Evolutionary conservation across 179 eudicot species (phyloP), one percentile per base, ranked within the genome.

Genomic region (Beta corolliflora): DNA sequence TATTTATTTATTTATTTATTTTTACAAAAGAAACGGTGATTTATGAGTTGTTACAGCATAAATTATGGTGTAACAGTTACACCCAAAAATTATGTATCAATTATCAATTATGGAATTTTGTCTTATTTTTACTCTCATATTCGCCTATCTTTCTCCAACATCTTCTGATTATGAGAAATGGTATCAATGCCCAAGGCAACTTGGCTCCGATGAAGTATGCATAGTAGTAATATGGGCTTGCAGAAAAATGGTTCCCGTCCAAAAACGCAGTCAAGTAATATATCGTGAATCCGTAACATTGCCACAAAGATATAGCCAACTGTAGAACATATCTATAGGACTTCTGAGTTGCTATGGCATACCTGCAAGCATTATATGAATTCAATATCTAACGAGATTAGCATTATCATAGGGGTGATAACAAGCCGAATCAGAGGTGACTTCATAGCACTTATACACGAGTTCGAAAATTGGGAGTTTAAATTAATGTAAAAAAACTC

Each of bases 131-230:
- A 78, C 25, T 83, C 84, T 84, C 87, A 77, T 93, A 89, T 3
- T 87, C 90, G 74, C 92, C 90, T 80, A 95, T 93, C 87, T 81
- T 90, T 87, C 80, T 93, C 98, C 98, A 95, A 90, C 95, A 83
- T 66, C 89, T 85, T 77, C 88, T 80, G 3, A 82, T 73, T 79
- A 95, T 89, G 73, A 90, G 83, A 10, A 88, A 25, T 5, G 98
- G 98, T 14, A 95, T 93, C 19, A 91, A 69, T 61, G 90, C 75
- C 98, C 98, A 95, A 23, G 81, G 87, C 29, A 86, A 79, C 82
- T 95, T 95, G 61, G 93, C 92, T 31, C 74, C 71, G 53, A 93
- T 52, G 74, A 89, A 95, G 87, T 95, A 95, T 6, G 93, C 90
- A 74, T 89, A 93, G 79, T 95, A 95, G 86, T 87, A 84, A 69